Percentiles rank a stretch among this genome's conserved stretches.
phyloP scores from a whole-genome alignment of 164 flowering plant genomes.

The Pachysandra terminalis region DNA sequence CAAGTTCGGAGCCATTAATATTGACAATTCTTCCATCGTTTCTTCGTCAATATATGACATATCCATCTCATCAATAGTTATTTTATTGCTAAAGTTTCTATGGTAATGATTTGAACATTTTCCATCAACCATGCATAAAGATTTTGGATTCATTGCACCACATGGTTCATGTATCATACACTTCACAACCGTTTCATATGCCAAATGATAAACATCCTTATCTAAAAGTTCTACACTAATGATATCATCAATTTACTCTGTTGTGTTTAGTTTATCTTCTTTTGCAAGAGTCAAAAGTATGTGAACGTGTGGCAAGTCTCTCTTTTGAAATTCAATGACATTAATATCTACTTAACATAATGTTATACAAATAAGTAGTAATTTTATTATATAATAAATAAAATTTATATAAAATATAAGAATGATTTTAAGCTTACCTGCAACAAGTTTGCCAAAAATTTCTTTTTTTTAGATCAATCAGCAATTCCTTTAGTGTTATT shows the following conservation, averaged over 20 bases:
- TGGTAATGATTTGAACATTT: neutral
- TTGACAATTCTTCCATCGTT: neutral
- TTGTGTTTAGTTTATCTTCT: neutral
- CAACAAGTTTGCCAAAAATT: neutral
- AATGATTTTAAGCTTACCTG: neutral
- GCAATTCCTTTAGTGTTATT: neutral
- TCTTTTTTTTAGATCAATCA: neutral
- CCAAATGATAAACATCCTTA: neutral
- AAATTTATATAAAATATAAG: neutral
- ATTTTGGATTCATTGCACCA: neutral
- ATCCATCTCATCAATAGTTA: neutral
- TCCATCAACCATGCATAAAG: neutral
- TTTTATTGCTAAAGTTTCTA: neutral
- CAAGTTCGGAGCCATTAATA: neutral
- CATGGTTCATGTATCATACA: neutral
- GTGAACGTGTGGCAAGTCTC: slow-evolving; percentile 17
- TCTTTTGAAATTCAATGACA: slow-evolving; percentile 17
- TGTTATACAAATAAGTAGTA: neutral
- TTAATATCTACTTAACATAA: neutral
- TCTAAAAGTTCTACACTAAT: slow-evolving; percentile 16
- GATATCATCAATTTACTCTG: slow-evolving; percentile 7
- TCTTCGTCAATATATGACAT: neutral
- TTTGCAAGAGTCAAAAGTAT: neutral
- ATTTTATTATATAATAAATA: no score
- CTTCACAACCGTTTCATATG: neutral